Conservation (phyloP, 768 basidiomycete genomes). For the Rossbeevera mucosa region DNA sequence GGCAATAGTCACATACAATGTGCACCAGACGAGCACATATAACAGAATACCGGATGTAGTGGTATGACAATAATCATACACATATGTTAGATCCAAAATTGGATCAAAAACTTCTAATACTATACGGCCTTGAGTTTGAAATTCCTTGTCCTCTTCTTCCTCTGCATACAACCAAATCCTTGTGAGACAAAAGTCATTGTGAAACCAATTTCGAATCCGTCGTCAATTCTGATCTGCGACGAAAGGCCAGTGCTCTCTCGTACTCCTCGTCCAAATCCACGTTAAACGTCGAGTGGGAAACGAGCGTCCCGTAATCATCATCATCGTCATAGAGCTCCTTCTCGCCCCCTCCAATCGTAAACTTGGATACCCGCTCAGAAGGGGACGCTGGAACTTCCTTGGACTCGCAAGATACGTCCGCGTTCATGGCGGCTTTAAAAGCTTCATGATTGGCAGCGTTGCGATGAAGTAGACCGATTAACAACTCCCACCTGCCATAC, state of each 20-base stretch:
- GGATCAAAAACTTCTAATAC: slow-evolving; percentile 24
- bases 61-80: too few species aligned
- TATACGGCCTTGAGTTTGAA: neutral
- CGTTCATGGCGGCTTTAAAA: neutral
- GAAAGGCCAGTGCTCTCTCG: slow-evolving; percentile 25
- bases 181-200: neutral
- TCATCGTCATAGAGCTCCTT: slow-evolving; percentile 8
- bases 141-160: neutral
- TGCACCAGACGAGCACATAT: too few species aligned
- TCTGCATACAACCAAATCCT: neutral
- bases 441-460: slow-evolving; percentile 19
- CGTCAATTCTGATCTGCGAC: slow-evolving; percentile 8
- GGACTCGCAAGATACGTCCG: neutral
- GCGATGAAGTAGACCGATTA: slow-evolving; percentile 40
- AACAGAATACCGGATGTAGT: too few species aligned
- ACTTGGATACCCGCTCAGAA: slow-evolving; percentile 17
- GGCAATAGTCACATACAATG: too few species aligned
- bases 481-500: slow-evolving; percentile 52
- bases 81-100: slow-evolving; percentile 23
- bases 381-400: neutral
- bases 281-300: slow-evolving; percentile 16
- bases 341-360: slow-evolving; percentile 19
- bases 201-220: neutral
- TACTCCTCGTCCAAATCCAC: slow-evolving; percentile 24
- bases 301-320: slow-evolving; percentile 26